These are phyloP conservation scores for Eucalyptus brandiana DNA, from an alignment of 345 rosid species.

Conservation along the genomic window DNA sequence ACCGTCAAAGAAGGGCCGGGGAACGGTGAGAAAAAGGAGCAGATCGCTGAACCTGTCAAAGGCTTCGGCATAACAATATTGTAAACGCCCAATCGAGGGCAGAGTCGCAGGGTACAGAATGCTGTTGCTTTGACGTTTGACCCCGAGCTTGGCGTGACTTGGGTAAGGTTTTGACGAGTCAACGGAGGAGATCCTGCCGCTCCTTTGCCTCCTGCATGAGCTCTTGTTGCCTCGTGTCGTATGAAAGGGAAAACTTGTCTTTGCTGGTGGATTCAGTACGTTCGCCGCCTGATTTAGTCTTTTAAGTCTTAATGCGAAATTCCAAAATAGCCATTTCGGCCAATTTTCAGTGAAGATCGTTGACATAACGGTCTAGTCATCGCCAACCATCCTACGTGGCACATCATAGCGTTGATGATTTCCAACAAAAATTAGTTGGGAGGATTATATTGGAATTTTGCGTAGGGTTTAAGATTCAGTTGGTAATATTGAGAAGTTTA, in stretches of 20 bases:
- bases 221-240: not conserved
- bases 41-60: not conserved
- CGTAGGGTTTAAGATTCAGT: accelerated
- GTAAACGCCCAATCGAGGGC: not conserved
- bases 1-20: not conserved
- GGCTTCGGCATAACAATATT: not conserved
- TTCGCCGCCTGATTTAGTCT: not conserved
- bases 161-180: not conserved
- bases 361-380: too few species aligned
- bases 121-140: not conserved
- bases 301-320: not conserved
- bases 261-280: not conserved
- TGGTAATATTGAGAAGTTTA: accelerated
- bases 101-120: not conserved
- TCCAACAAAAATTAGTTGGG: accelerated
- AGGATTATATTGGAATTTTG: not conserved
- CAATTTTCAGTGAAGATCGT: accelerated
- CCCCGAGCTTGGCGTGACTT: not conserved
- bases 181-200: not conserved
- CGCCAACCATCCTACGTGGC: too few species aligned
- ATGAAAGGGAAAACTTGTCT: not conserved
- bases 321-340: not conserved
- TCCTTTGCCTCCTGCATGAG: not conserved
- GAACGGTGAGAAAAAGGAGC: not conserved
- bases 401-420: accelerated